Conservation (phyloP, 2,329 filamentous ascomycete species). For the Fusarium pininemorale region DNA sequence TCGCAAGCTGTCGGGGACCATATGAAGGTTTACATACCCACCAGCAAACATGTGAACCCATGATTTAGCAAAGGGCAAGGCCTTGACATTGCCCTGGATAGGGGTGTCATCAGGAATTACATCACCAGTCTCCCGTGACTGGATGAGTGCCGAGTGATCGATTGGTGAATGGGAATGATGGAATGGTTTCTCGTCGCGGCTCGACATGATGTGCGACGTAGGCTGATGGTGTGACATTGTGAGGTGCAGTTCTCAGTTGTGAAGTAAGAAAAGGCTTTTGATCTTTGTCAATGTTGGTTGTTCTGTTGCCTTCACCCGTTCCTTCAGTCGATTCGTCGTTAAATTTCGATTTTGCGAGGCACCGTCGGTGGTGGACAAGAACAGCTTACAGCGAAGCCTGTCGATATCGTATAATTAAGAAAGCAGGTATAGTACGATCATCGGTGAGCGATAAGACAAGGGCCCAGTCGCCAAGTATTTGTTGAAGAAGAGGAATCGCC, state of each 20-base stretch:
- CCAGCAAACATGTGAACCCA: conserved; percentile 94
- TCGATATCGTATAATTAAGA: not conserved
- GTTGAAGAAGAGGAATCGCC: conserved; percentile 9
- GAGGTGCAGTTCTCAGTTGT: not conserved
- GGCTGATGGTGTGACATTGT: conserved; percentile 47
- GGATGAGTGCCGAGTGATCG: conserved; percentile 56
- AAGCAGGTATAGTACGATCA: not conserved
- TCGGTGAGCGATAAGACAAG: not conserved
- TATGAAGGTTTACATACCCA: conserved; percentile 66
- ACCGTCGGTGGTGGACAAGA: not conserved
- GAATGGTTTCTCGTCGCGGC: conserved; percentile 46
- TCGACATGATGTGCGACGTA: conserved; percentile 41
- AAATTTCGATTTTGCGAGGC: not conserved
- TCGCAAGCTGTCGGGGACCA: not conserved
- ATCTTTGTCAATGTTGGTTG: not conserved
- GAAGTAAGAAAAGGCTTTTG: not conserved
- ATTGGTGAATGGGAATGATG: conserved; percentile 43
- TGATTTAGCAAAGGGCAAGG: conserved; percentile 72
- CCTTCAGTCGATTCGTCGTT: not conserved
- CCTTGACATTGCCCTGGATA: conserved; percentile 47
- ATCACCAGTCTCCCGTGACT: conserved; percentile 71
- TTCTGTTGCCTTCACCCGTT: not conserved
- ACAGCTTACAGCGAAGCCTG: not conserved
- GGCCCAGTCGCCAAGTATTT: not conserved
- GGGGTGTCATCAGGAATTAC: conserved; percentile 56